A percentile compares a stretch with the other conserved stretches of the same genome.
Evolutionary conservation across 2,329 filamentous ascomycete genomes (phyloP).

Genomic region (Diaporthe humulicola): DNA sequence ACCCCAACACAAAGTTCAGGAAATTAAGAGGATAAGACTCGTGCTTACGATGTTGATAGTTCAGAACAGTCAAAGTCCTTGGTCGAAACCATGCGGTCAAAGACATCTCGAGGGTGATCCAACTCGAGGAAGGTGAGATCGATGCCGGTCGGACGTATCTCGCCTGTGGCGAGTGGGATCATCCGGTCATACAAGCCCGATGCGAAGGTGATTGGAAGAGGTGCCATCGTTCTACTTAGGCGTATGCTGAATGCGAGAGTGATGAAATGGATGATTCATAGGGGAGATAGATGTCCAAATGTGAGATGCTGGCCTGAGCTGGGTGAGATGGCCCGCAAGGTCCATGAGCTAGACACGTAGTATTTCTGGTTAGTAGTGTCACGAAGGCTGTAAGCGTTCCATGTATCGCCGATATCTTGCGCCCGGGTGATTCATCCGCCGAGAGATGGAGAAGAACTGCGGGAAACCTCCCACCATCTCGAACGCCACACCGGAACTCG

Average conservation of each 20-base stretch:
- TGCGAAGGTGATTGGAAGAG: conserved; percentile 23
- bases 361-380: neutral
- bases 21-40: neutral
- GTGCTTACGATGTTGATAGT: neutral
- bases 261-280: no score
- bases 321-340: neutral
- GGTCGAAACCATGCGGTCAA: conserved; percentile 48
- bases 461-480: neutral
- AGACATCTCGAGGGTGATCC: conserved; percentile 49
- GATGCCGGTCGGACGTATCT: conserved; percentile 47
- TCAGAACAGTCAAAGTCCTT: conserved; percentile 49
- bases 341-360: neutral
- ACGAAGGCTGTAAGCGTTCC: neutral
- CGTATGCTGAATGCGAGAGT: neutral
- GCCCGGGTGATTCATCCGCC: neutral
- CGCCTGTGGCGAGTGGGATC: conserved; percentile 44
- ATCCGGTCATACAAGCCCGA: conserved; percentile 43
- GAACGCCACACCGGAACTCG: conserved; percentile 5
- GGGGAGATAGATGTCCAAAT: neutral
- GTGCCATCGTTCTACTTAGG: neutral
- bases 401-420: neutral
- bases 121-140: conserved; percentile 45
- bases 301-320: no score
- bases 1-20: neutral
- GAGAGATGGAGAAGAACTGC: neutral